phyloP scores from a whole-genome alignment of 2,329 filamentous ascomycete species.

The Phyllosticta citrichinensis region DNA sequence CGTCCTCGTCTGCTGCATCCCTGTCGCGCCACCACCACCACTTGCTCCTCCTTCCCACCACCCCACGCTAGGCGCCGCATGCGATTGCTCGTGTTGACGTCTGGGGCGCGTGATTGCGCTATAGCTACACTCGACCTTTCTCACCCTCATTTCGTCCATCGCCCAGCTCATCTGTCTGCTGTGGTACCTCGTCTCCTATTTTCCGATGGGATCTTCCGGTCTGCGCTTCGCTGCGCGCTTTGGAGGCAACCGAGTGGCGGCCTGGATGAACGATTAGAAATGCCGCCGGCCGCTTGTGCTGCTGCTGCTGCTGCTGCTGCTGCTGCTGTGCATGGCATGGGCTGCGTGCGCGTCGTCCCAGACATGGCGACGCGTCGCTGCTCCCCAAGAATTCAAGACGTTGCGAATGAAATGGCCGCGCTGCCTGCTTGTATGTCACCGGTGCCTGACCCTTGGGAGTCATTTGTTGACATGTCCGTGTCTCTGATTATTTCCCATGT shows the following conservation, averaged over 20 bases:
- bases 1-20: not conserved
- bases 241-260: constrained; percentile 70
- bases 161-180: constrained; percentile 72
- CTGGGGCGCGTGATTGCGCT: constrained; percentile 24
- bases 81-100: constrained; percentile 23
- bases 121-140: constrained; percentile 72
- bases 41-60: constrained; percentile 15
- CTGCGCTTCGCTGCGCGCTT: constrained; percentile 79
- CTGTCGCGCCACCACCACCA: constrained; percentile 16
- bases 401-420: constrained; percentile 6
- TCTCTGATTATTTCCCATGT: not conserved
- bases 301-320: not conserved
- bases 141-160: constrained; percentile 76
- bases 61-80: constrained; percentile 23
- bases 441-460: not conserved
- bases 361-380: not conserved
- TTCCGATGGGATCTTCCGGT: constrained; percentile 89
- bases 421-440: constrained; percentile 1
- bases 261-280: constrained; percentile 71
- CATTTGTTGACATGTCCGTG: not conserved
- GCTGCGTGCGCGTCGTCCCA: not conserved
- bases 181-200: constrained; percentile 97
- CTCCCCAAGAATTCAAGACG: not conserved
- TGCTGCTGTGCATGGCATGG: not conserved
- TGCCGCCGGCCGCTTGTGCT: not conserved